phyloP scores from a whole-genome alignment of 75 land plant genomes.

The Azolla pinnata region DNA sequence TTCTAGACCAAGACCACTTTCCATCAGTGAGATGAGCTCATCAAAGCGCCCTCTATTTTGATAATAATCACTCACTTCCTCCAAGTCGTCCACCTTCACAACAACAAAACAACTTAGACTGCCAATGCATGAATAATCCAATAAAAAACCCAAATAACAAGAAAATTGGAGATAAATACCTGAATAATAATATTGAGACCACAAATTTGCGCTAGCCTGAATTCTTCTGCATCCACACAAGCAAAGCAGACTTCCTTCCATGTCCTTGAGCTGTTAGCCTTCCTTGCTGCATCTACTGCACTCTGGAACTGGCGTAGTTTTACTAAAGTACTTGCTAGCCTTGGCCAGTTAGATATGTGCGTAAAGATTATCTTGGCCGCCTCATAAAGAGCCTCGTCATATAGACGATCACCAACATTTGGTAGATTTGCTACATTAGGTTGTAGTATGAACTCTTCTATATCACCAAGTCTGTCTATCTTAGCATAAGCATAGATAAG shows the following conservation, averaged over 20 bases:
- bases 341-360: constrained; percentile 93
- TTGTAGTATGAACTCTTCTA: constrained; percentile 92
- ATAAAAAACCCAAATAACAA: too few species aligned
- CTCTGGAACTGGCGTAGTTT: constrained; percentile 85
- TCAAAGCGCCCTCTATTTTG: constrained; percentile 92
- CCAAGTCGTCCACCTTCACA: constrained; percentile 87
- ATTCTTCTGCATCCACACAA: constrained; percentile 98
- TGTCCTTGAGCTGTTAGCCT: constrained; percentile 83
- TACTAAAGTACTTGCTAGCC: constrained; percentile 77
- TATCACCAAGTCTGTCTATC: constrained; percentile 78
- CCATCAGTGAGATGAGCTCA: constrained; percentile 92
- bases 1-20: constrained; percentile 92
- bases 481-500: constrained; percentile 96
- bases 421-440: constrained; percentile 97
- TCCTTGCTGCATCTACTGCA: constrained; percentile 97
- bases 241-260: constrained; percentile 99
- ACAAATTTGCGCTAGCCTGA: constrained; percentile 94
- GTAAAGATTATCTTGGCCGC: constrained; percentile 92
- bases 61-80: constrained; percentile 91
- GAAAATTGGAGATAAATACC: too few species aligned
- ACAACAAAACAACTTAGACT: not conserved
- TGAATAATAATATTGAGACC: constrained; percentile 90
- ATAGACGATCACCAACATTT: constrained; percentile 88
- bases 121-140: too few species aligned
- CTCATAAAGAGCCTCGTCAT: constrained; percentile 84